phyloP scores from a whole-genome alignment of 2,329 filamentous ascomycete genomes.

The Monosporascus sp. region DNA sequence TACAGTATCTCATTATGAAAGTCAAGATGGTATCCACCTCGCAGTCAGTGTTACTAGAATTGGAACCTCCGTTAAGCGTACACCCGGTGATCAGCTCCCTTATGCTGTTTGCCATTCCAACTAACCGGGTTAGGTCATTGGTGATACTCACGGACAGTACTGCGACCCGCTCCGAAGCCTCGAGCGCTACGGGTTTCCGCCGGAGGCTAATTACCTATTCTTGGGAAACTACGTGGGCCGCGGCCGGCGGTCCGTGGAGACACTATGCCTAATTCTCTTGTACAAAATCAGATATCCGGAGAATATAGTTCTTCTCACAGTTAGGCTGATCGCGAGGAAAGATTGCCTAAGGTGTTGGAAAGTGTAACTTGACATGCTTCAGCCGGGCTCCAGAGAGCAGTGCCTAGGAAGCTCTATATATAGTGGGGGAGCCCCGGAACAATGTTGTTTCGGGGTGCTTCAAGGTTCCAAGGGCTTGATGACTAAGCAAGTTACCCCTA shows the following conservation, averaged over 20 bases:
- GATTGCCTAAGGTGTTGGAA: no score
- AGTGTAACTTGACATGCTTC: no score
- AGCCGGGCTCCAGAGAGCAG: no score
- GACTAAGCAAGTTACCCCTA: no score
- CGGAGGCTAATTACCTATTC: slow-evolving; percentile 98
- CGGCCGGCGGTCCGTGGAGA: slow-evolving; percentile 98
- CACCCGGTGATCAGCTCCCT: slow-evolving; percentile 2
- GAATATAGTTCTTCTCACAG: slow-evolving; percentile 78
- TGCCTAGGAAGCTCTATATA: no score
- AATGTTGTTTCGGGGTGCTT: no score
- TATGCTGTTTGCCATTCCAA: slow-evolving; percentile 1
- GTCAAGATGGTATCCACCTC: slow-evolving; percentile 99
- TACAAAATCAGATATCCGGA: slow-evolving; percentile 99
- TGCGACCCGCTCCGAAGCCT: slow-evolving; percentile 95
- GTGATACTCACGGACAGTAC: slow-evolving; percentile 98
- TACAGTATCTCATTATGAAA: slow-evolving; percentile 95
- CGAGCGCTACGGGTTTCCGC: slow-evolving; percentile 93
- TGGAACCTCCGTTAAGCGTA: slow-evolving; percentile 99
- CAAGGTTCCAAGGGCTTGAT: no score
- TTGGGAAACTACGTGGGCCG: slow-evolving; percentile 97
- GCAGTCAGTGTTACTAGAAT: slow-evolving; percentile 93
- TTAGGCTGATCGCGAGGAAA: no score
- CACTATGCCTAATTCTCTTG: slow-evolving; percentile 88
- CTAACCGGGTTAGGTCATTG: slow-evolving; percentile 68
- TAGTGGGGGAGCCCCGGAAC: no score